Evolutionary conservation across 2,329 filamentous ascomycete species (phyloP).

Genomic region (Emericellopsis cladophorae): DNA sequence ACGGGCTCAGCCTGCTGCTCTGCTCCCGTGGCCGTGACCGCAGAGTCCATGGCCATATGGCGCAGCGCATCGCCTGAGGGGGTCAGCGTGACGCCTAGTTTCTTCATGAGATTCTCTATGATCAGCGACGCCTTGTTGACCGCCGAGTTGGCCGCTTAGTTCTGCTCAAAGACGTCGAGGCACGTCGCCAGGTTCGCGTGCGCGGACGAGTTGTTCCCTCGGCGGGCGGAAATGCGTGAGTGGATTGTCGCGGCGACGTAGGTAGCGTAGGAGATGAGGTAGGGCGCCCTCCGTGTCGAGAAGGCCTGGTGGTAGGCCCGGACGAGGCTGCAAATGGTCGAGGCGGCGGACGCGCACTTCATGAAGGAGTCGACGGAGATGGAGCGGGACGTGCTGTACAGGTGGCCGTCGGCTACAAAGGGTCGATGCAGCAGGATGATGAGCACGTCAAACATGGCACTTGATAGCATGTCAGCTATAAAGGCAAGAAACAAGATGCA

Average conservation of each 20-base stretch:
- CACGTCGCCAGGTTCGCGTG: constrained; percentile 27
- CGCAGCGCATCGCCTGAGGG: constrained; percentile 2
- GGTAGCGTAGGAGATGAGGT: constrained; percentile 40
- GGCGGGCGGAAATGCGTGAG: constrained; percentile 33
- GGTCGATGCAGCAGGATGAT: constrained; percentile 40
- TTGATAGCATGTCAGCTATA: constrained; percentile 5
- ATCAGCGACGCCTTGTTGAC: constrained; percentile 31
- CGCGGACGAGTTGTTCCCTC: constrained; percentile 22
- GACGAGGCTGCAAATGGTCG: constrained; percentile 27
- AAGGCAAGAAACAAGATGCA: too few relatives aligned
- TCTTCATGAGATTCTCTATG: constrained; percentile 30
- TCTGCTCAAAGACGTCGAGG: constrained; percentile 27
- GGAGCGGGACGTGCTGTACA: constrained; percentile 25
- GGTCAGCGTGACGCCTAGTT: constrained; percentile 20
- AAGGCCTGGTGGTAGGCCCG: constrained; percentile 30
- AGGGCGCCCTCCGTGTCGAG: constrained; percentile 32
- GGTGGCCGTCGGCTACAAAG: constrained; percentile 35
- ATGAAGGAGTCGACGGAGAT: constrained; percentile 27
- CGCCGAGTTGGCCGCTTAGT: constrained; percentile 36
- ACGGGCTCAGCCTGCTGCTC: background rate
- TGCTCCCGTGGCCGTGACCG: background rate
- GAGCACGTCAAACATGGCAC: constrained; percentile 35
- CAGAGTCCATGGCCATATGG: background rate
- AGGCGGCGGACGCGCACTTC: constrained; percentile 31
- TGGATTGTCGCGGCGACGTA: constrained; percentile 42